Evolutionary conservation across 352 stramenopile genomes (phyloP), one percentile per base, ranked within the genome.

Genomic region (Globisporangium parvum): DNA sequence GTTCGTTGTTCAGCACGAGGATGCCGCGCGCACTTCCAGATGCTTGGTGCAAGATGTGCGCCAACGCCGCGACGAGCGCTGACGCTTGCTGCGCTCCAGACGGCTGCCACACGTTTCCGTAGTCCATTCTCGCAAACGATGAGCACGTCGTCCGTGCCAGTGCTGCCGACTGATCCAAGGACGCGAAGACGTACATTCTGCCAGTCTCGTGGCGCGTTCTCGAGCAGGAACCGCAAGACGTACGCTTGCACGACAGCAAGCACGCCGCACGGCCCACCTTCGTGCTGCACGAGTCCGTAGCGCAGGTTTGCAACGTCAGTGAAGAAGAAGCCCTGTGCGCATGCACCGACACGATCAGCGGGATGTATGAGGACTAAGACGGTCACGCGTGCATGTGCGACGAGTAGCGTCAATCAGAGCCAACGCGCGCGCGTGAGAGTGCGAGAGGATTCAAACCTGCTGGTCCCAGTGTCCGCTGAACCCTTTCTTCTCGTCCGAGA

Each of bases 231-330:
- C 28, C 73, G 70, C 35, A 98, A 63, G 24, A 97, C 75, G 56
- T 96, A 96, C 0, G 82, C 95, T 63, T 98, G 94, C 0, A 98
- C 76, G 6, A 95, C 87, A 12, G 95, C 95, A 15, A 99, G 75
- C 1, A 98, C 91, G 17, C 96, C 96, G 57, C 96, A 99, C 3
- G 96, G 96, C 3, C 95, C 95, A 35, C 95, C 95, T 62, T 98
- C 83, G 50, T 83, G 60, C 71, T 98, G 96, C 48, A 95, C 78
- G 21, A 99, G 70, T 37, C 95, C 95, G 65, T 96, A 98, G 37
- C 75, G 66, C 12, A 91, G 64, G 46, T 80, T 66, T 33, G 37
- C 46, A 5, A 69, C 64, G 5, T 74, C 64, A 1, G 74, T 80
- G 51, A 85, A 92, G 33, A 73, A 71, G 47, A 93, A 90, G n/a